Percentiles rank a stretch among this genome's conserved stretches.
Evolutionary conservation across 768 basidiomycete species (phyloP).

Genomic region (Cyathus striatus): DNA sequence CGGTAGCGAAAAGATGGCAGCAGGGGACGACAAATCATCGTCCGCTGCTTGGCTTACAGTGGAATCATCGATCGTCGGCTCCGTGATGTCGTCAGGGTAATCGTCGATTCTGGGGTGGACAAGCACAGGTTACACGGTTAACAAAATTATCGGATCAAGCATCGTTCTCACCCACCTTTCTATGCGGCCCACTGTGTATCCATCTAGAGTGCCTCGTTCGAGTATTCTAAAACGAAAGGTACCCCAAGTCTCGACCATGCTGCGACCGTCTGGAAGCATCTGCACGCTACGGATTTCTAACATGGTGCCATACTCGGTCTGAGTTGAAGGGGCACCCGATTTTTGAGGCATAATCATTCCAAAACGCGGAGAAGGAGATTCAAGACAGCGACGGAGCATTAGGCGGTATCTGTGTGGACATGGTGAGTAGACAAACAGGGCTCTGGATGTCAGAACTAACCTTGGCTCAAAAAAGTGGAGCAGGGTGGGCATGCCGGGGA

Average conservation of each 20-base stretch:
- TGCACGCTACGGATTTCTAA: conserved; percentile 82
- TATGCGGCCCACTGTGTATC: conserved; percentile 82
- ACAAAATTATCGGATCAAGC: too few species aligned
- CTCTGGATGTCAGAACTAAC: conserved; percentile 17
- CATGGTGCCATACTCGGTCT: conserved; percentile 87
- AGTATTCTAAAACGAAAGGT: conserved; percentile 78
- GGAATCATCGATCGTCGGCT: conserved; percentile 21
- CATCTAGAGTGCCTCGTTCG: conserved; percentile 80
- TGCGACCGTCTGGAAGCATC: conserved; percentile 85
- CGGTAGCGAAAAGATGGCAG: conserved; percentile 1
- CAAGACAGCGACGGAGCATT: conserved; percentile 95
- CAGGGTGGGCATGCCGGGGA: conserved; percentile 86
- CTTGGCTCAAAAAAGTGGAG: conserved; percentile 94
- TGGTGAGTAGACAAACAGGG: conserved; percentile 1
- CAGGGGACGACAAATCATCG: too few species aligned
- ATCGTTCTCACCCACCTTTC: conserved; percentile 54
- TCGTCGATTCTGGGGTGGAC: conserved; percentile 24
- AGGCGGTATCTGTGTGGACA: conserved; percentile 63
- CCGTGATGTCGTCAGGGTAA: conserved; percentile 30
- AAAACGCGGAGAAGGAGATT: conserved; percentile 70
- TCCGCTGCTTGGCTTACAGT: too few species aligned
- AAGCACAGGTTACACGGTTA: conserved; percentile 8
- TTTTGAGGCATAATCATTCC: conserved; percentile 85
- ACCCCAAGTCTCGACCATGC: conserved; percentile 68
- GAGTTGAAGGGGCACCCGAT: conserved; percentile 28